Evolutionary conservation across 495 filamentous ascomycete genomes (phyloP), one percentile per base, ranked within the genome.

Genomic region (Jackrogersella multiformis): DNA sequence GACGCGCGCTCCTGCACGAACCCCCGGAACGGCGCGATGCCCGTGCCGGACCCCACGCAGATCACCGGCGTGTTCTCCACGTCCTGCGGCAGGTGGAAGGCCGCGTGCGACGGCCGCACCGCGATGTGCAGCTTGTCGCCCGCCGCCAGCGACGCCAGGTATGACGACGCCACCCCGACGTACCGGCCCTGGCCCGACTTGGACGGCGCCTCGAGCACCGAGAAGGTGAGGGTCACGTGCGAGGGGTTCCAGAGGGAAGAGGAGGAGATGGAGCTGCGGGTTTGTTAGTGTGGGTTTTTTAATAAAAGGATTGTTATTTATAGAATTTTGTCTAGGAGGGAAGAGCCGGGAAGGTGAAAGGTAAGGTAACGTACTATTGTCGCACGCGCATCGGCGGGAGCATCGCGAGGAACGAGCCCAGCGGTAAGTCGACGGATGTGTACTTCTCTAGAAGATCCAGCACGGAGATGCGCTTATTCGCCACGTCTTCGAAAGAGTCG

Each of bases 371-470:
- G 46, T 72, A 77, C 75, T 93, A 94, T 72, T 91, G 89, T 10
- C 91, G 85, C 13, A 89, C 83, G 18, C 89, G 88, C 84, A 94
- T 89, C 0, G 89, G 89, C 0, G 88, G 88, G 0, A 92, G 84
- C 78, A 92, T 87, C 16, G 82, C 76, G 18, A 93, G 84, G 79
- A 88, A 92, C 16, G 81, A 72, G 21, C 82, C 81, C 34, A 93
- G 80, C 0, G 89, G 79, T 0, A 92, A 74, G 1, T 81, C 71
- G 58, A 88, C 77, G 6, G 78, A 68, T 0, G 86, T 79, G 72
- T 86, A 87, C 24, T 79, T 78, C 59, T 87, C 85, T 1, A 92
- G 81, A 2, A 93, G 74, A 55, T 90, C 88, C 13, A 92, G 80
- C 5, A 88, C 76, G 30, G 87, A 90, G 59, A 86, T 76, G 10